Conservation (phyloP, 768 basidiomycete species). For the Sarcomyxa edulis region DNA sequence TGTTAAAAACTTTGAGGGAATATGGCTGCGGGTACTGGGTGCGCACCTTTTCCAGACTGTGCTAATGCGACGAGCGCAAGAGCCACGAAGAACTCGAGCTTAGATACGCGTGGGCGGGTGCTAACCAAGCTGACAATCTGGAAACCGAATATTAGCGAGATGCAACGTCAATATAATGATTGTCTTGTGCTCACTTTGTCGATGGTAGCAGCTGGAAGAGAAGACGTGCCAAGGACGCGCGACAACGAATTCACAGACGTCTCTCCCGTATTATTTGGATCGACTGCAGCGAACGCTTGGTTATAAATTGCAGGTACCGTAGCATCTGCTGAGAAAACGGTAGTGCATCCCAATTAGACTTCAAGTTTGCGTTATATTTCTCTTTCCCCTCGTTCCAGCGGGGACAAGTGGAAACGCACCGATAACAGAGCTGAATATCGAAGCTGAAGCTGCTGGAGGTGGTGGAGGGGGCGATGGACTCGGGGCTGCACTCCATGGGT, state of each 20-base stretch:
- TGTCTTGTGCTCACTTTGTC: slow-evolving; percentile 80
- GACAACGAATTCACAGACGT: slow-evolving; percentile 81
- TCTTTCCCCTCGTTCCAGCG: background rate
- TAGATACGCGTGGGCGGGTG: slow-evolving; percentile 74
- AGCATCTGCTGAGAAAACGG: slow-evolving; percentile 55
- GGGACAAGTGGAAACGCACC: slow-evolving; percentile 30
- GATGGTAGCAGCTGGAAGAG: slow-evolving; percentile 74
- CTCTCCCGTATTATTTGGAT: slow-evolving; percentile 67
- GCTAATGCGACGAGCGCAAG: slow-evolving; percentile 84
- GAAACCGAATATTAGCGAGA: background rate
- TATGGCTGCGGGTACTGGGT: too few relatives aligned
- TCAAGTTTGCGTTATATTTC: background rate
- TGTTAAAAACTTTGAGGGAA: too few relatives aligned
- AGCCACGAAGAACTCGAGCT: slow-evolving; percentile 88
- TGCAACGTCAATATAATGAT: background rate
- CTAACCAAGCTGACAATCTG: slow-evolving; percentile 91
- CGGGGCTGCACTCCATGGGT: slow-evolving; percentile 76
- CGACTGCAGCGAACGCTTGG: slow-evolving; percentile 66
- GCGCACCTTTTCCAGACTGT: slow-evolving; percentile 71
- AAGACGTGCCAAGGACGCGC: slow-evolving; percentile 71
- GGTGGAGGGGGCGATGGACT: slow-evolving; percentile 64
- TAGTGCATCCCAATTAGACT: slow-evolving; percentile 7
- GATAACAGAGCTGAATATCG: slow-evolving; percentile 63
- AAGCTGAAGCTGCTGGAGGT: slow-evolving; percentile 40
- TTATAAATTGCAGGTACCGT: slow-evolving; percentile 77